phyloP scores from a whole-genome alignment of 1,139 yeast species.

The Kodamaea suecica region DNA sequence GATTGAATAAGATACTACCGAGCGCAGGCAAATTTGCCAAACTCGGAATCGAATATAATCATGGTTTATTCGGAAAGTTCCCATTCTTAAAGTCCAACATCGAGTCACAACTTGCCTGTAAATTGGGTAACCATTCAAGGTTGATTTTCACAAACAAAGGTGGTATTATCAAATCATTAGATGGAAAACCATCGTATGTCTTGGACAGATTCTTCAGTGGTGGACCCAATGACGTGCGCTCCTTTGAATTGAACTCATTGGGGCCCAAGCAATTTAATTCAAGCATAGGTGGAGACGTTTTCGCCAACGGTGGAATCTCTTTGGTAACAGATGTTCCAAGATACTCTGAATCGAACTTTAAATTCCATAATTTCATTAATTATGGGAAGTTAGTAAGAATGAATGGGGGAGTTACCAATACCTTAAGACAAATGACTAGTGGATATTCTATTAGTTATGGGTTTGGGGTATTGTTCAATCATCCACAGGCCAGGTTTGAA shows the following conservation, averaged over 20 bases:
- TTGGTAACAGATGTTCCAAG: slow-evolving; percentile 64
- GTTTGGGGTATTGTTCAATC: slow-evolving; percentile 74
- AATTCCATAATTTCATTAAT: slow-evolving; percentile 67
- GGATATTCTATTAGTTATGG: slow-evolving; percentile 60
- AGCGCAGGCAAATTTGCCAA: slow-evolving; percentile 54
- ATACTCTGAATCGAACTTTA: slow-evolving; percentile 58
- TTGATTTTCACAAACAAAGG: slow-evolving; percentile 44
- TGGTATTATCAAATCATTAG: slow-evolving; percentile 48
- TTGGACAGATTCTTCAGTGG: slow-evolving; percentile 59
- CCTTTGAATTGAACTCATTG: slow-evolving; percentile 71
- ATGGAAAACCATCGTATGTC: slow-evolving; percentile 40
- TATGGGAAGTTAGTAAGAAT: slow-evolving; percentile 64
- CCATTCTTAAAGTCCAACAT: slow-evolving; percentile 44
- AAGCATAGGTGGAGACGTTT: slow-evolving; percentile 79
- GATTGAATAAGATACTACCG: slow-evolving; percentile 58
- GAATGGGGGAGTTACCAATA: slow-evolving; percentile 20
- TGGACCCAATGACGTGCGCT: slow-evolving; percentile 84
- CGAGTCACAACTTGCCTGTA: slow-evolving; percentile 45
- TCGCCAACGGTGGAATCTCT: slow-evolving; percentile 68
- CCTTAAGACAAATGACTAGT: slow-evolving; percentile 24
- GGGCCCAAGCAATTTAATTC: slow-evolving; percentile 73
- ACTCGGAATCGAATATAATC: slow-evolving; percentile 54
- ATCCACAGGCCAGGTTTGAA: slow-evolving; percentile 89
- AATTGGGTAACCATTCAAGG: slow-evolving; percentile 13
- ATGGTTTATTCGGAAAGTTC: slow-evolving; percentile 31